Base-by-base conservation (phyloP, 2,329 filamentous ascomycete species). In the Chrysosporium keratinophilum region DNA sequence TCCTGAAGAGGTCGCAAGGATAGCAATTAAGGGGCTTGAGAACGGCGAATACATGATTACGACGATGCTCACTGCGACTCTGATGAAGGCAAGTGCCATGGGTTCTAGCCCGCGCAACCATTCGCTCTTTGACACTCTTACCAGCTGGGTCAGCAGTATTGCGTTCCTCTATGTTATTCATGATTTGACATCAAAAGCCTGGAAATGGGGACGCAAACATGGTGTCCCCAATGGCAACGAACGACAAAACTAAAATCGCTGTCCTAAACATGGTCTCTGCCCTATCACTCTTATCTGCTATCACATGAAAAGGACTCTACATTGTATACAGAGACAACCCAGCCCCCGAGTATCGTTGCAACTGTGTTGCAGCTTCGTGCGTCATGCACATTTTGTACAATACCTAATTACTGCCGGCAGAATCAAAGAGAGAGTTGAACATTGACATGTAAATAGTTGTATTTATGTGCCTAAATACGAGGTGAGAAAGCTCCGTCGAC, bases 11-110 rank as follows among this genome's bases (percentile, higher is more conserved):
- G 88, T 94, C 12, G 93, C 93, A 1, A 69, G 71, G 3, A 75
- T 74, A 7, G 76, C 87, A 0, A 82, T 98, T 50, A 72, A 72
- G 42, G 87, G 85, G 0, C 71, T 98, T 43, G 89, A 97, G 69
- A 81, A 73, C 35, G 93, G 91, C 0, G 76, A 93, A 20, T 91
- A 87, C 67, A 77, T 88, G 63, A 79, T 95, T 43, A 84, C 87
- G 0, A 87, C 89, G 10, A 84, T 82, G 56, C 81, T 83, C 58
- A 66, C 95, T 45, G 87, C 85, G 1, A 70, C 79, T 54, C 63
- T 88, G 55, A 85, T 96, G 81, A 82, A 84, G 60, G 84, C 78
- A 17, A 71, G 72, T 23, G 66, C 71, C 23, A 64, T 80, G 56
- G 76, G 76, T 3, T 73, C 75, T 34, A 78, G 76, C 58, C 74